These are phyloP conservation scores for Podospora appendiculata DNA, from an alignment of 495 filamentous ascomycete genomes.

Conservation along the genomic window DNA sequence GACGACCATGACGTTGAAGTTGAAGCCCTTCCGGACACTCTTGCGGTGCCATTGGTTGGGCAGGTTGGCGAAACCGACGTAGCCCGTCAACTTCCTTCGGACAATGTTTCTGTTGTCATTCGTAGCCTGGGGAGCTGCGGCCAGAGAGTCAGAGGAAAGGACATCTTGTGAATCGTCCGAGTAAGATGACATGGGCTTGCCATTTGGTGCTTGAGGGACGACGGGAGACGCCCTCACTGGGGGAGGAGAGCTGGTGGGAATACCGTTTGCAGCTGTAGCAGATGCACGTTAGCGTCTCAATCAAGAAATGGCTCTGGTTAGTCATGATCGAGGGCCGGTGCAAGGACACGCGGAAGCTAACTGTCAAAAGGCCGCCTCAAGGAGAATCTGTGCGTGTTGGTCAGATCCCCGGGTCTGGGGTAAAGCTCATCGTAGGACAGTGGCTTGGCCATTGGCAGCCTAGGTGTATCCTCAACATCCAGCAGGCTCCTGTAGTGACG, in stretches of 20 bases:
- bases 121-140: constrained; percentile 60
- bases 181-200: constrained; percentile 45
- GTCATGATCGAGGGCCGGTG: constrained; percentile 1
- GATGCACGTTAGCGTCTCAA: constrained; percentile 18
- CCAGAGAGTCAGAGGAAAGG: constrained; percentile 75
- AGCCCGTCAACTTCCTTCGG: constrained; percentile 94
- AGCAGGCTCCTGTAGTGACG: constrained; percentile 43
- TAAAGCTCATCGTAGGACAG: constrained; percentile 42
- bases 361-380: constrained; percentile 14
- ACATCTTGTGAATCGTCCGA: constrained; percentile 44
- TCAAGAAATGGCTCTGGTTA: background rate
- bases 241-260: constrained; percentile 18
- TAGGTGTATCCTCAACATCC: constrained; percentile 38
- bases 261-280: constrained; percentile 43
- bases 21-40: constrained; percentile 99
- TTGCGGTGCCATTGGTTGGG: constrained; percentile 99
- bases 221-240: constrained; percentile 22
- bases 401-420: constrained; percentile 15
- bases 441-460: constrained; percentile 34
- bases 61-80: constrained; percentile 97
- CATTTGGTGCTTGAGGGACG: constrained; percentile 29
- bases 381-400: constrained; percentile 1
- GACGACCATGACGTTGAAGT: constrained; percentile 99
- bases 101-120: constrained; percentile 95
- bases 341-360: constrained; percentile 24